Percentiles rank a stretch among this genome's conserved stretches.
phyloP scores from a whole-genome alignment of 371 early-diverging fungal species.

The Haplosporangium sp. region DNA sequence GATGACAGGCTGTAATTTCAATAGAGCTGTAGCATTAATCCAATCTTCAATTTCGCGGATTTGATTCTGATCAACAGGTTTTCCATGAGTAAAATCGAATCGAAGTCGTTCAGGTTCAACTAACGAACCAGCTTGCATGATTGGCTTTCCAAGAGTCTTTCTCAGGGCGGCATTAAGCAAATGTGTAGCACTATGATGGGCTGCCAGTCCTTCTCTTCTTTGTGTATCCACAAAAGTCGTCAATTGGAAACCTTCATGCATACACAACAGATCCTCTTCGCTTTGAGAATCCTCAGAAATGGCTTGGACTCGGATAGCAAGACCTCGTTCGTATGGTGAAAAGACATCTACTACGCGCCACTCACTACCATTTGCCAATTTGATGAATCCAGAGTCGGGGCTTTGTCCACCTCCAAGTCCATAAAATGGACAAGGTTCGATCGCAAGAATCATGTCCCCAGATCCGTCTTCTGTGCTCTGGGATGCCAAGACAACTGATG shows the following conservation, averaged over 20 bases:
- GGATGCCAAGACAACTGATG: slow-evolving; percentile 61
- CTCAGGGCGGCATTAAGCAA: slow-evolving; percentile 78
- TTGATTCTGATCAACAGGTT: slow-evolving; percentile 67
- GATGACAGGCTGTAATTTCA: slow-evolving; percentile 57
- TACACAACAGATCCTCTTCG: slow-evolving; percentile 58
- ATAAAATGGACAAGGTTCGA: slow-evolving; percentile 83
- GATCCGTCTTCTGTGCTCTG: slow-evolving; percentile 59
- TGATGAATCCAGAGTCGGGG: slow-evolving; percentile 69
- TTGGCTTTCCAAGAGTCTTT: slow-evolving; percentile 65
- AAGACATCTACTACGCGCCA: slow-evolving; percentile 66
- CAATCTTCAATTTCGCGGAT: slow-evolving; percentile 66
- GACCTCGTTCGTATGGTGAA: slow-evolving; percentile 67
- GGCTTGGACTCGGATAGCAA: slow-evolving; percentile 46
- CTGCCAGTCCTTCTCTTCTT: slow-evolving; percentile 70
- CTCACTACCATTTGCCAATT: slow-evolving; percentile 60
- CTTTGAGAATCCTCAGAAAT: slow-evolving; percentile 18
- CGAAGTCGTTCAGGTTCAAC: slow-evolving; percentile 74
- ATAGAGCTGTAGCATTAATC: slow-evolving; percentile 69
- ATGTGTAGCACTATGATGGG: slow-evolving; percentile 88
- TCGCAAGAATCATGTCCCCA: slow-evolving; percentile 61
- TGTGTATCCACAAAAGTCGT: slow-evolving; percentile 63
- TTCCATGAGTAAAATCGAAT: slow-evolving; percentile 81
- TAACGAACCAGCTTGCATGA: slow-evolving; percentile 80
- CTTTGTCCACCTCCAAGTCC: slow-evolving; percentile 83
- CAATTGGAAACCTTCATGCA: slow-evolving; percentile 53